Evolutionary conservation across 176 grass and related monocot genomes (phyloP), one percentile per base, ranked within the genome.

Genomic region (Tillandsia leiboldiana): DNA sequence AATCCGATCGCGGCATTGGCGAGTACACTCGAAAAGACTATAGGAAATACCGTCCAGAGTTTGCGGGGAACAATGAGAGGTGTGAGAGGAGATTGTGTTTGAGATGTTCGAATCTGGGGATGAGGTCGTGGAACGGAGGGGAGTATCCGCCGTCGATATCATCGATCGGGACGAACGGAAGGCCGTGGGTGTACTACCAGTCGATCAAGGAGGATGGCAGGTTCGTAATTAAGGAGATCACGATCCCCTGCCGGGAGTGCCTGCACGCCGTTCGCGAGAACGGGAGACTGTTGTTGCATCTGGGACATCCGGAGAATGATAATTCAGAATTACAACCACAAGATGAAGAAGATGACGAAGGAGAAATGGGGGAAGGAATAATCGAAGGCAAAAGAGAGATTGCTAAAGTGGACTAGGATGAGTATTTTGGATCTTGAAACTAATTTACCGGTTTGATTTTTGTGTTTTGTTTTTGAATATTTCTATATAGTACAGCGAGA

Each of bases 251-350:
- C 14, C 61, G 76, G 15, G 71, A 67, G n/a, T 85, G 78, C 83
- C 65, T 85, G 77, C 77, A 76, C 11, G 76, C 77, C 12, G 63
- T 72, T 1, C 65, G 77, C 1, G 67, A 80, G 51, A 70, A 80
- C 15, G 83, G 83, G 1, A 61, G 72, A 18, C 77, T 85, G 49
- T 67, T 68, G 83, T 77, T 85, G 64, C 77, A 77, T 15, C 53
- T 85, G 14, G 49, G 68, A 12, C 73, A 68, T 53, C 62, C 68
- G 56, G 12, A 22, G 12, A 20, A 61, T 3, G 52, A 56, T 11
- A 6, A n/a, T n/a, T 42, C 33, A 3, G 33, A 42, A 7, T 42
- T 42, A 0, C 0, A 5, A 42, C 5, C 33, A 7, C 33, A 42
- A 42, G 52, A 13, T 12, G 52, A n/a, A 56, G 52, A 6, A 56